Evolutionary conservation across 257 asterid species (phyloP).

Genomic region (Solanum medicagineum): DNA sequence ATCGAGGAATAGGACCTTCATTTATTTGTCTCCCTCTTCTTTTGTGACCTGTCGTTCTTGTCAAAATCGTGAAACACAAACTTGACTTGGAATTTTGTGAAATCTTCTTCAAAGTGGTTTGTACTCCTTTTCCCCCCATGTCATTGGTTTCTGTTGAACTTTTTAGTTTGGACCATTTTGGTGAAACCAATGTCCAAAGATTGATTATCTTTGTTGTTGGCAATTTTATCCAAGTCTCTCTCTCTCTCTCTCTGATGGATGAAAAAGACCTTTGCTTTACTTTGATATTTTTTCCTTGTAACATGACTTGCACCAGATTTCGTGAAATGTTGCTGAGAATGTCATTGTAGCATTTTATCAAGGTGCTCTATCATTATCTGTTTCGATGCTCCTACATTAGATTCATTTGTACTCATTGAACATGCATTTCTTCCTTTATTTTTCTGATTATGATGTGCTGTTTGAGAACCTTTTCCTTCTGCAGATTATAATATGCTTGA

Average conservation of each 20-base stretch:
- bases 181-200: background rate
- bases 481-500: constrained; percentile 80
- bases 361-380: background rate
- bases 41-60: background rate
- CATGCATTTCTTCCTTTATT: background rate
- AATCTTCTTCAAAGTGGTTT: background rate
- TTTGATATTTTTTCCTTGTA: background rate
- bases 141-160: background rate
- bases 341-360: background rate
- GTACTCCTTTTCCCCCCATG: background rate
- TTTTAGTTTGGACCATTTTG: background rate
- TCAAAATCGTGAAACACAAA: background rate
- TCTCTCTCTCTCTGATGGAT: background rate
- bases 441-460: background rate
- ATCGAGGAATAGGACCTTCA: background rate
- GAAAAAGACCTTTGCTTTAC: background rate
- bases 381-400: background rate
- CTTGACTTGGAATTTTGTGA: background rate
- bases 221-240: background rate
- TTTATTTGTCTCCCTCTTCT: background rate
- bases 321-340: background rate
- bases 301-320: background rate
- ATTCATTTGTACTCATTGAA: background rate
- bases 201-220: background rate
- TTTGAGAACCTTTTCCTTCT: background rate